Base-by-base conservation (phyloP, 352 stramenopile species). In the Phytophthora lateralis region DNA sequence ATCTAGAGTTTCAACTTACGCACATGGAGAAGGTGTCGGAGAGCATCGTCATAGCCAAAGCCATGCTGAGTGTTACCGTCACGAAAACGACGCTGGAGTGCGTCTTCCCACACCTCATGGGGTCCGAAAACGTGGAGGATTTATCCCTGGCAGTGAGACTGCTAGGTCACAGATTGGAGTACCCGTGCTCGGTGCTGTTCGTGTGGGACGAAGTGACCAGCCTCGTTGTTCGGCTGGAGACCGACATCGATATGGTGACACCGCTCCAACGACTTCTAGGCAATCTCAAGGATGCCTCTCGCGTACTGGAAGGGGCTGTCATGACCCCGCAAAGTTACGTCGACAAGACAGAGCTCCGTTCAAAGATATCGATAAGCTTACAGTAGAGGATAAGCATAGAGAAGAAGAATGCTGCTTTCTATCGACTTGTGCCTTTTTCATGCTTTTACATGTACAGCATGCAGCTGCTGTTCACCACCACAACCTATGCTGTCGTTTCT, bases 81-180 rank as follows among this genome's bases (percentile, higher is more conserved):
- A 72, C 55, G 18, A 76, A 71, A 38, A 61, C 60, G 1, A 72
- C 71, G 21, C 38, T 80, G 21, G 55, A 80, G 34, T 54, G 37
- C 26, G 60, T 80, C 37, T 80, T 80, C 48, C 63, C 71, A 4
- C 64, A 72, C n/a, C 52, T 80, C 38, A 63, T 74, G 71, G 37
- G 29, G 6, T 76, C 71, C 1, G 56, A 76, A n/a, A 67, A 60
- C 6, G 60, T 72, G 3, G 56, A 71, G 21, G 63, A 67, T 55
- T 64, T 63, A 37, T 77, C 59, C 0, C 41, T 74, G 8, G 66
- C 66, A 49, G 66, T 74, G 30, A 67, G 66, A 15, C 49, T 80
- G 15, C 62, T 73, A 1, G 68, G 64, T 8, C 67, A 68, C 44
- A 66, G 55, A 14, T 17, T 80, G 7, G 55, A 69, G 11, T 73